A percentile compares a stretch with the other conserved stretches of the same genome.
Evolutionary conservation across 1,139 yeast genomes (phyloP).

Genomic region (Suhomyces bribrorum): DNA sequence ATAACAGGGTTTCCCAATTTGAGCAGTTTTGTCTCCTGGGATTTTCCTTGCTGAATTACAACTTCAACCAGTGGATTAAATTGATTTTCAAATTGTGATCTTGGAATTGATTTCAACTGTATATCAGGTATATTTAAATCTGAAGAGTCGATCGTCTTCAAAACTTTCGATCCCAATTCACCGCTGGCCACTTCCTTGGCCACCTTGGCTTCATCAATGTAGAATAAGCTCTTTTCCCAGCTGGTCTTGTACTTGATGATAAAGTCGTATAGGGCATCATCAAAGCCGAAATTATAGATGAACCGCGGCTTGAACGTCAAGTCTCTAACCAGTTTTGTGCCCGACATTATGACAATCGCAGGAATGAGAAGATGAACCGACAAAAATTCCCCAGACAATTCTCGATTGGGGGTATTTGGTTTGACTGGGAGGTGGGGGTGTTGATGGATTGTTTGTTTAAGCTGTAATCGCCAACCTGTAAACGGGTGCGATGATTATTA

Average conservation of each 20-base stretch:
- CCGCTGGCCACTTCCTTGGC: constrained; percentile 10
- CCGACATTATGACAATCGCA: constrained; percentile 3
- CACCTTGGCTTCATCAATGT: constrained; percentile 28
- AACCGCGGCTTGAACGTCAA: constrained; percentile 39
- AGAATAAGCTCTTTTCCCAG: constrained; percentile 40
- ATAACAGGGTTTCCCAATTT: constrained; percentile 11
- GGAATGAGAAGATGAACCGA: neutral
- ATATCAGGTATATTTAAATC: constrained; percentile 9
- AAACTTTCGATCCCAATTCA: constrained; percentile 9
- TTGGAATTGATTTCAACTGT: neutral
- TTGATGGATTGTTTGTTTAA: neutral
- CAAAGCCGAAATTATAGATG: constrained; percentile 36
- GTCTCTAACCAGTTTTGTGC: constrained; percentile 19
- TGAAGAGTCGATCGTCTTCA: constrained; percentile 3
- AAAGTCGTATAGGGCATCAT: constrained; percentile 29
- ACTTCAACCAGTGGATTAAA: constrained; percentile 7
- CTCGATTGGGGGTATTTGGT: too few species aligned
- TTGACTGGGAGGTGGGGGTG: neutral
- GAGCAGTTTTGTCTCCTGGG: constrained; percentile 1
- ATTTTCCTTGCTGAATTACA: constrained; percentile 6
- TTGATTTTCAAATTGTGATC: neutral
- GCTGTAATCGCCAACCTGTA: neutral
- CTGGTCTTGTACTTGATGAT: constrained; percentile 29
- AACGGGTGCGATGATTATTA: neutral
- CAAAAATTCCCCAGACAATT: too few species aligned